These are phyloP conservation scores for Lasiodiplodia theobromae DNA, from an alignment of 2,329 filamentous ascomycete species.

Conservation along the genomic window DNA sequence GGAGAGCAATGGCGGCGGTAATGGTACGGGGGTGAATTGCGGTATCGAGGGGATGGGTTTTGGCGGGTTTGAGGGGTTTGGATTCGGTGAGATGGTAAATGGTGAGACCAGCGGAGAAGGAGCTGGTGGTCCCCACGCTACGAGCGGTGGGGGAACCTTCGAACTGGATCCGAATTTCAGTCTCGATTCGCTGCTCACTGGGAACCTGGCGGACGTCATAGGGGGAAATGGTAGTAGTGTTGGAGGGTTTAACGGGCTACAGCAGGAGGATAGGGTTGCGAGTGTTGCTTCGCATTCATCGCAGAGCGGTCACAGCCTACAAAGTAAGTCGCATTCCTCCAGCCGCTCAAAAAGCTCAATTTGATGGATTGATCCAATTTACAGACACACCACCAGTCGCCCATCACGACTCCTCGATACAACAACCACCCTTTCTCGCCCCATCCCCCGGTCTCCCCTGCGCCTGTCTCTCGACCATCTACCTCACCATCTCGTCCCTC, in stretches of 20 bases:
- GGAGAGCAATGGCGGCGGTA: not conserved
- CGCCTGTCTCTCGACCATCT: constrained; percentile 55
- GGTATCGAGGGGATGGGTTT: constrained; percentile 2
- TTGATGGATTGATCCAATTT: not conserved
- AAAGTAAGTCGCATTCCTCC: not conserved
- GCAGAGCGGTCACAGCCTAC: not conserved
- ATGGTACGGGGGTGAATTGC: not conserved
- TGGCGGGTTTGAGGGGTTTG: constrained; percentile 20
- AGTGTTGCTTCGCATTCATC: constrained; percentile 5
- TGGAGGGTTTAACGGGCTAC: not conserved
- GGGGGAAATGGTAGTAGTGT: not conserved
- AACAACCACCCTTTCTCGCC: constrained; percentile 7
- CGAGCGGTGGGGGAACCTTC: not conserved
- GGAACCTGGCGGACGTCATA: not conserved
- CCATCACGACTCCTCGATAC: not conserved
- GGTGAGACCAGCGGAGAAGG: not conserved
- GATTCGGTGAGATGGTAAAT: not conserved
- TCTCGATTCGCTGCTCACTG: constrained; percentile 15
- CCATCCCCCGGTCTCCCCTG: constrained; percentile 38
- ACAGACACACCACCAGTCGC: not conserved
- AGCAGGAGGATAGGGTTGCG: not conserved
- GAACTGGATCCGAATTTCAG: constrained; percentile 21
- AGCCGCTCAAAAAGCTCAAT: not conserved
- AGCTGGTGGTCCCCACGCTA: not conserved
- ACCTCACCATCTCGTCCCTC: constrained; percentile 52